Evolutionary conservation across 305 asterid species (phyloP), one percentile per base, ranked within the genome.

Genomic region (Fraxinus nigra): DNA sequence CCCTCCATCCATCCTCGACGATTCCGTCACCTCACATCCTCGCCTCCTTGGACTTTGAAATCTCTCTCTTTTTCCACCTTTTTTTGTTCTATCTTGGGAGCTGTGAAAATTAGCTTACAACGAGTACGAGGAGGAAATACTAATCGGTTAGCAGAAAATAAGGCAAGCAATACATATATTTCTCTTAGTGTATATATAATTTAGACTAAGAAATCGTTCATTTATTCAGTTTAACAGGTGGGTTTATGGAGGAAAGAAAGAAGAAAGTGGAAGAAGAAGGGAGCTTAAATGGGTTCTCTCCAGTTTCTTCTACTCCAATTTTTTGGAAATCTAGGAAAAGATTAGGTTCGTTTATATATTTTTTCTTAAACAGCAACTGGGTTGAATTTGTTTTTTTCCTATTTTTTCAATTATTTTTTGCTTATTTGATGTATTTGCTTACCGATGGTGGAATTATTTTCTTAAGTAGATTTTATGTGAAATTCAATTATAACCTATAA

Each of bases 301-400:
- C 92, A 6, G 91, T 87, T 74, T 85, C 97, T 88, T 88, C 98
- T 13, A 80, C 95, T 85, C 98, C 97, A 18, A 84, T 87, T 43
- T 89, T 93, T 43, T 94, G 97, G 98, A 94, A 91, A 86, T 94
- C 98, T 5, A 91, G 98, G 77, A 93, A 78, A 81, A 87, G 97
- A 89, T 85, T 92, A 75, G 93, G 93, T 90, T 76, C 13, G 48
- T 43, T 10, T 75, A 7, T 72, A 9, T 35, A 38, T 37, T 2
- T 43, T 56, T 30, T 35, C 16, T 20, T 40, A 11, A 40, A 13
- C 3, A 76, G n/a, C 5, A 11, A 9, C 65, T 46, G 10, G 10
- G 46, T n/a, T 37, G 38, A 1, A 3, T 28, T 28, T 28, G 7
- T 28, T 0, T 0, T 24, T 56, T 37, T 37, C 9, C 37, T 0